Conservation (phyloP, 2,329 filamentous ascomycete genomes). For the Colletotrichum graminicola region DNA sequence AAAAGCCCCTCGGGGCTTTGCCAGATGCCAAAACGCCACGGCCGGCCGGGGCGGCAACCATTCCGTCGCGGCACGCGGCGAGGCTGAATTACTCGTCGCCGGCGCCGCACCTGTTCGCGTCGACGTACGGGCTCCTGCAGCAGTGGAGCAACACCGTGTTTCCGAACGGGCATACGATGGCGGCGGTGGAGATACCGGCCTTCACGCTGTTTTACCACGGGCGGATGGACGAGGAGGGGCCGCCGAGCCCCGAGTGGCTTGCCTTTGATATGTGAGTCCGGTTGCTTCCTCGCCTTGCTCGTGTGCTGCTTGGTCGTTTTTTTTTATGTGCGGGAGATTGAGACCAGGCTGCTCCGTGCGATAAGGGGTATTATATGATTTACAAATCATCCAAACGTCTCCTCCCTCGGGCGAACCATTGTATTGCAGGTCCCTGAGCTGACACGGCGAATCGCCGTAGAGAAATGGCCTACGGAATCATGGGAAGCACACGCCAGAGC, state of each 20-base stretch:
- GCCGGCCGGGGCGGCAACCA: neutral
- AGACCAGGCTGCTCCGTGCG: neutral
- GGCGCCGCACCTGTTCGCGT: conserved; percentile 62
- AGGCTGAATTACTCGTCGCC: conserved; percentile 60
- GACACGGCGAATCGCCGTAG: conserved; percentile 41
- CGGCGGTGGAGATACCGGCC: conserved; percentile 58
- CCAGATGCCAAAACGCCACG: neutral
- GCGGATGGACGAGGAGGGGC: conserved; percentile 53
- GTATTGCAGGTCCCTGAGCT: neutral
- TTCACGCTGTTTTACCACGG: conserved; percentile 65
- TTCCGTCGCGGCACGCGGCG: neutral
- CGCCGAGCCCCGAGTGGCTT: conserved; percentile 64
- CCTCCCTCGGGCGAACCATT: neutral
- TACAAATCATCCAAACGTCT: neutral
- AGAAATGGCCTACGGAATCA: conserved; percentile 67
- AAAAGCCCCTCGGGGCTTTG: conserved; percentile 19
- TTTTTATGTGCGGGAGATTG: neutral
- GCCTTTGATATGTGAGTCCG: conserved; percentile 59
- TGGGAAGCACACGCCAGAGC: conserved; percentile 57
- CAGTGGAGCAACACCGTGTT: conserved; percentile 66
- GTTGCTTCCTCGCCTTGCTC: neutral
- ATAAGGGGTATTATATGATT: neutral
- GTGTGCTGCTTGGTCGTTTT: neutral
- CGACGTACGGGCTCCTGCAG: conserved; percentile 59
- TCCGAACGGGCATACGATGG: conserved; percentile 62